Percentiles rank a stretch among this genome's conserved stretches.
Conservation (phyloP, 2,329 filamentous ascomycete species). For the Domatiomyces globalis region DNA sequence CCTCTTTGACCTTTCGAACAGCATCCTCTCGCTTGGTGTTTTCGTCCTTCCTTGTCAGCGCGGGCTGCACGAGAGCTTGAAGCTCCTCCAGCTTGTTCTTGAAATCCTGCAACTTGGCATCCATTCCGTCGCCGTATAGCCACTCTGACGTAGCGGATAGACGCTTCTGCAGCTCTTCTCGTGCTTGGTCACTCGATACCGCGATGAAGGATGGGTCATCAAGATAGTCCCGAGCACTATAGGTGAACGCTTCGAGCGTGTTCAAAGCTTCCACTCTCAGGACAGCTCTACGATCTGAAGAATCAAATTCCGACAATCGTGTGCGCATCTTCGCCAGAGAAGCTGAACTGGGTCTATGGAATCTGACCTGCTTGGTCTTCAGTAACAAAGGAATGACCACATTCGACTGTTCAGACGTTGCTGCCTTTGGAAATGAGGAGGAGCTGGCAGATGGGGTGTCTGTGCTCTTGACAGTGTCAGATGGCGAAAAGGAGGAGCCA, state of each 20-base stretch:
- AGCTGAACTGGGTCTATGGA: slow-evolving; percentile 22
- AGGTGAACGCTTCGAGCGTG: slow-evolving; percentile 84
- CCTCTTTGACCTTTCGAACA: slow-evolving; percentile 51
- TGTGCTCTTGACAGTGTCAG: slow-evolving; percentile 29
- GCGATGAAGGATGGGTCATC: slow-evolving; percentile 61
- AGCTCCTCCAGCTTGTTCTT: slow-evolving; percentile 63
- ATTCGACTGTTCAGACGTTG: slow-evolving; percentile 36
- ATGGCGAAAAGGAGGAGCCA: slow-evolving; percentile 20
- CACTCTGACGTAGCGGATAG: slow-evolving; percentile 64
- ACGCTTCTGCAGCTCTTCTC: slow-evolving; percentile 51
- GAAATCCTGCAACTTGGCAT: slow-evolving; percentile 61
- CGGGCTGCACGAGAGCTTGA: slow-evolving; percentile 61
- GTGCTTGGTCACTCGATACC: slow-evolving; percentile 54
- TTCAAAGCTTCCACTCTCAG: slow-evolving; percentile 78
- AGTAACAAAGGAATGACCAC: slow-evolving; percentile 38
- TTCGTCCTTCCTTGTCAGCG: slow-evolving; percentile 63
- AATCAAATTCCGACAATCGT: slow-evolving; percentile 69
- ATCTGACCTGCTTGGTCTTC: slow-evolving; percentile 33
- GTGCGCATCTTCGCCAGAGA: slow-evolving; percentile 44
- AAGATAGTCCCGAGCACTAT: slow-evolving; percentile 70
- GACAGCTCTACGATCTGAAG: slow-evolving; percentile 63
- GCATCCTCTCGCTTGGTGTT: slow-evolving; percentile 54
- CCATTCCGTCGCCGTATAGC: slow-evolving; percentile 73
- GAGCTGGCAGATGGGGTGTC: slow-evolving; percentile 34
- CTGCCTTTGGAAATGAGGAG: slow-evolving; percentile 27